A percentile compares a stretch with the other conserved stretches of the same genome.
phyloP scores from a whole-genome alignment of 306 rosid genomes.

The Sicyos baderoa region DNA sequence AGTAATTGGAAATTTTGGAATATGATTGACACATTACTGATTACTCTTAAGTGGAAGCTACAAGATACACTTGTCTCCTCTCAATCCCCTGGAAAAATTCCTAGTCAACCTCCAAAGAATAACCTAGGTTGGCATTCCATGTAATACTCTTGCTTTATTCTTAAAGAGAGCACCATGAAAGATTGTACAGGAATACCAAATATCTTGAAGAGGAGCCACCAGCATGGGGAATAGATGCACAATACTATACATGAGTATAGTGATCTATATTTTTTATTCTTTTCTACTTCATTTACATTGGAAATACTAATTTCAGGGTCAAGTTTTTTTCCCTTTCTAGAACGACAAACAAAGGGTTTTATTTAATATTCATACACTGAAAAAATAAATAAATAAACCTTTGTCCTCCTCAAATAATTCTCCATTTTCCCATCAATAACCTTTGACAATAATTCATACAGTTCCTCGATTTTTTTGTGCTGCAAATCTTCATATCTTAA shows the following conservation, averaged over 20 bases:
- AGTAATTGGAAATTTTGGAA: background rate
- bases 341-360: background rate
- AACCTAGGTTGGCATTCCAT: background rate
- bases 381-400: background rate
- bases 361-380: background rate
- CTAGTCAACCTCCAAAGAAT: background rate
- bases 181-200: background rate
- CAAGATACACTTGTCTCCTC: background rate
- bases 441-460: background rate
- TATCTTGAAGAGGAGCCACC: background rate
- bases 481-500: background rate
- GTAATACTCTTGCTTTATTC: conserved; percentile 4
- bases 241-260: background rate
- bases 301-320: background rate
- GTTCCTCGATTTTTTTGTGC: background rate
- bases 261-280: background rate
- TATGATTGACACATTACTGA: background rate
- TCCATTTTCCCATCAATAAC: background rate
- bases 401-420: background rate
- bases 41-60: conserved; percentile 2
- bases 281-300: background rate
- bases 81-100: background rate
- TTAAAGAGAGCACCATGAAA: background rate
- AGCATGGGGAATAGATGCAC: background rate
- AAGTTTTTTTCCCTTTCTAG: too few relatives aligned